Evolutionary conservation across 2,329 filamentous ascomycete genomes (phyloP), one percentile per base, ranked within the genome.

Genomic region (Penicillium polonicum): DNA sequence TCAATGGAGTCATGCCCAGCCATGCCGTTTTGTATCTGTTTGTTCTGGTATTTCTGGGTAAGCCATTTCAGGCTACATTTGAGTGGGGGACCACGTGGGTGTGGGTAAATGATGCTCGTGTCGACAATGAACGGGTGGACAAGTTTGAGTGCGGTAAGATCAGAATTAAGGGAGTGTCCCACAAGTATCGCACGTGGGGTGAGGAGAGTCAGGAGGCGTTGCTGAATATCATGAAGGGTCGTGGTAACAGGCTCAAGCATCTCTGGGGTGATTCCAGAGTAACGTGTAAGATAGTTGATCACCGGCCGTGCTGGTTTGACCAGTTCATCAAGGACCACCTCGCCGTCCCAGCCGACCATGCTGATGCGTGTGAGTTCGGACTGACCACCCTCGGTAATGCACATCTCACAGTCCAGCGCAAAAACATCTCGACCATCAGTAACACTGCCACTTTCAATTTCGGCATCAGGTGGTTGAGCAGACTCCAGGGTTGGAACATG

Each of bases 341-440:
- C 84, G 48, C 92, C 92, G 65, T 92, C 85, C 93, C 94, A 99
- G 59, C 86, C 80, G 8, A 99, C 80, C 39, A 97, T 75, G 71
- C 92, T 97, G 71, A 97, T 88, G 56, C 94, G 87, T 2, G 94
- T 95, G 43, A 99, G 85, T 36, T 92, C 91, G 62, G 89, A 91
- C 63, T 90, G 85, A 48, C 86, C 86, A 60, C 88, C 86, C 59
- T 88, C 89, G 2, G 92, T 95, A 77, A 91, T 87, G 72, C 92
- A 96, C 94, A 99, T 99, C 76, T 99, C 94, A 76, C 94, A 99
- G 72, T 99, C 94, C 54, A 99, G 80, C 1, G 91, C 88, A 48
- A 95, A 79, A 12, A 97, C 79, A 38, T 88, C 83, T 61, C 91
- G 85, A 36, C 92, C 94, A 31, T 86, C 90, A 0, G 91, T 95